Evolutionary conservation across 1,284 basidiomycete species (phyloP).

Genomic region (Marasmius tenuissimus): DNA sequence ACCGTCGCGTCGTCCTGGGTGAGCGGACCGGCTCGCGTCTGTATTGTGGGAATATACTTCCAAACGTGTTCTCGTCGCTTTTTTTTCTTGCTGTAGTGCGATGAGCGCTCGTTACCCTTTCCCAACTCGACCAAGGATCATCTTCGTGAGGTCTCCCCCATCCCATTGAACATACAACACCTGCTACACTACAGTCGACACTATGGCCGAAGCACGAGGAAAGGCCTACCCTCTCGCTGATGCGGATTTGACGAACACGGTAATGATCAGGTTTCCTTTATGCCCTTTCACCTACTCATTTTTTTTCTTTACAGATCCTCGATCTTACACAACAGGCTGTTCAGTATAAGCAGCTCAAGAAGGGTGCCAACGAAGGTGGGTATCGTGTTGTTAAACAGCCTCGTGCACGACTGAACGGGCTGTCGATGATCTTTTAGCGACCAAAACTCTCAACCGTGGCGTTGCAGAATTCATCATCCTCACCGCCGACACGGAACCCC

Average conservation of each 20-base stretch:
- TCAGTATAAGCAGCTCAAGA: slow-evolving; percentile 97
- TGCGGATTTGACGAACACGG: slow-evolving; percentile 91
- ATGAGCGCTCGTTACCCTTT: neutral
- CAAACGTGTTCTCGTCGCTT: no score
- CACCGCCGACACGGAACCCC: slow-evolving; percentile 96
- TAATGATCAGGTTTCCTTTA: slow-evolving; percentile 38
- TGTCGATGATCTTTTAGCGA: slow-evolving; percentile 49
- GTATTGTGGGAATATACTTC: no score
- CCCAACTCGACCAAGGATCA: slow-evolving; percentile 68
- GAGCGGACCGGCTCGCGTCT: no score
- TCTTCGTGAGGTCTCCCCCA: slow-evolving; percentile 66
- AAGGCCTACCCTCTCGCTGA: slow-evolving; percentile 96
- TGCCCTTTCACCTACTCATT: neutral
- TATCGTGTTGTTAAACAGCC: neutral
- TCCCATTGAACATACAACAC: slow-evolving; percentile 15
- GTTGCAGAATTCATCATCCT: slow-evolving; percentile 98
- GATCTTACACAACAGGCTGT: slow-evolving; percentile 88
- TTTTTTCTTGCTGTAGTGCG: no score
- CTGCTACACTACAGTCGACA: neutral
- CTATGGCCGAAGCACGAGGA: slow-evolving; percentile 59
- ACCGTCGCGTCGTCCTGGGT: no score
- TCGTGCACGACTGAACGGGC: neutral
- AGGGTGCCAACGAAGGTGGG: slow-evolving; percentile 94
- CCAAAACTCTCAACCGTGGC: slow-evolving; percentile 98
- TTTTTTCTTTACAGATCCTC: slow-evolving; percentile 61